Base-by-base conservation (phyloP, 2,329 filamentous ascomycete species). In the Colletotrichum cordylinicola region DNA sequence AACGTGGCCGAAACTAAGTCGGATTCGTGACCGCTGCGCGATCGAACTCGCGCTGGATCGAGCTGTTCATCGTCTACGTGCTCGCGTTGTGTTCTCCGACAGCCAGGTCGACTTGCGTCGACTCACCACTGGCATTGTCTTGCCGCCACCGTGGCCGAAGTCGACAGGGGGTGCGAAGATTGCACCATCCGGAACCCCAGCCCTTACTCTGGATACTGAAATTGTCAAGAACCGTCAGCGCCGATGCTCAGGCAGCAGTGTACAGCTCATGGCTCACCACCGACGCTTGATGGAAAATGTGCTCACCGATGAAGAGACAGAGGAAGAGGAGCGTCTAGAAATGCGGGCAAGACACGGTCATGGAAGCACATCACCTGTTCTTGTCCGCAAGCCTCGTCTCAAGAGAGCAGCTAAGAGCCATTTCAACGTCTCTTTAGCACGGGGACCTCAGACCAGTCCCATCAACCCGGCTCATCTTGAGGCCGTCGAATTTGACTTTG, bases 1-100 rank as follows among this genome's bases (percentile, higher is more conserved):
- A 4, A 98, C 96, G 0, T 98, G 96, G 96, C 96, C 96, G 1
- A 96, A 96, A 82, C 86, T 98, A 12, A 94, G 94, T 77, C 92
- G 95, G 15, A 94, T 98, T 80, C 90, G 94, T 52, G 97, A 98
- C 81, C 94, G 96, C 70, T 95, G 95, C 79, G 95, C 96, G 4
- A 95, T 98, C 70, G 96, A 98, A 82, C 86, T 98, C 62, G 95
- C 96, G 6, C 86, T 98, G 2, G 94, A 97, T 81, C 89, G 91
- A 24, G 94, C 94, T 3, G 93, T 96, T 2, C 93, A 94, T 77
- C 87, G 89, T 13, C 86, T 96, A 33, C 89, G 93, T 35, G 91
- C 93, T 4, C 88, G 92, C 6, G 92, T 95, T 4, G 92, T 93
- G 18, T 95, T 95, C 80, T 93, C 91, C 35, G 88, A 91, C 67